Evolutionary conservation across 2,329 filamentous ascomycete genomes (phyloP).

Genomic region (Periconia macrospinosa): DNA sequence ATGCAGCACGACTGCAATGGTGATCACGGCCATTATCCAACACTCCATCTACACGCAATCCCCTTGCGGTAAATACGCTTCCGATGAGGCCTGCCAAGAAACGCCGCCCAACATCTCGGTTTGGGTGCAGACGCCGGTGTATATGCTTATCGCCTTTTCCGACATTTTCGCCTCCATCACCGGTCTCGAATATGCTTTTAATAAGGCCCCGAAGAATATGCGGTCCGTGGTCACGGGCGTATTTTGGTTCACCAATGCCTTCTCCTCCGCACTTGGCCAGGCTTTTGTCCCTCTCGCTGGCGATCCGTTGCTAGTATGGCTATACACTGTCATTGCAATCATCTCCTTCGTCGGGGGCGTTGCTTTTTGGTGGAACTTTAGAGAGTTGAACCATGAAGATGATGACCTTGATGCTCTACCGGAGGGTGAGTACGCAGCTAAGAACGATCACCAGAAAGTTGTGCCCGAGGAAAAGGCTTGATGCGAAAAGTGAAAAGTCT

Average conservation of each 20-base stretch:
- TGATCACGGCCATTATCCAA: constrained; percentile 54
- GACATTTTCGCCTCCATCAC: constrained; percentile 63
- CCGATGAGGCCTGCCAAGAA: constrained; percentile 47
- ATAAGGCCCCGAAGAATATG: constrained; percentile 79
- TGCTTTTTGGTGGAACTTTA: constrained; percentile 70
- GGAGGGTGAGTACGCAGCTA: constrained; percentile 13
- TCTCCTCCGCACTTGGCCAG: constrained; percentile 71
- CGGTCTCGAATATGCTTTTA: constrained; percentile 75
- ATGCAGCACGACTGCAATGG: constrained; percentile 52
- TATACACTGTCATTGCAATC: constrained; percentile 66
- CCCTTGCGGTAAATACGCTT: constrained; percentile 61
- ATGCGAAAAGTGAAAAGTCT: neutral
- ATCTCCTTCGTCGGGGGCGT: constrained; percentile 65
- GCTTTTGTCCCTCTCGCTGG: constrained; percentile 63
- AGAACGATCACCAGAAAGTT: neutral
- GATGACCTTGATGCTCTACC: constrained; percentile 67
- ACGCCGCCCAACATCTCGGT: constrained; percentile 64
- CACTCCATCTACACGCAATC: constrained; percentile 66
- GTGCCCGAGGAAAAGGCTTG: neutral
- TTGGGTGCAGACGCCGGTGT: constrained; percentile 54
- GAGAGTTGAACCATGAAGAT: constrained; percentile 66
- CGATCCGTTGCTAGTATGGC: constrained; percentile 71
- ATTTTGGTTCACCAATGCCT: constrained; percentile 70
- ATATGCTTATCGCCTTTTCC: constrained; percentile 58
- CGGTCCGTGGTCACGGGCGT: constrained; percentile 71